These are phyloP conservation scores for Pestalotiopsis sp. DNA, from an alignment of 2,329 filamentous ascomycete species.

Conservation along the genomic window DNA sequence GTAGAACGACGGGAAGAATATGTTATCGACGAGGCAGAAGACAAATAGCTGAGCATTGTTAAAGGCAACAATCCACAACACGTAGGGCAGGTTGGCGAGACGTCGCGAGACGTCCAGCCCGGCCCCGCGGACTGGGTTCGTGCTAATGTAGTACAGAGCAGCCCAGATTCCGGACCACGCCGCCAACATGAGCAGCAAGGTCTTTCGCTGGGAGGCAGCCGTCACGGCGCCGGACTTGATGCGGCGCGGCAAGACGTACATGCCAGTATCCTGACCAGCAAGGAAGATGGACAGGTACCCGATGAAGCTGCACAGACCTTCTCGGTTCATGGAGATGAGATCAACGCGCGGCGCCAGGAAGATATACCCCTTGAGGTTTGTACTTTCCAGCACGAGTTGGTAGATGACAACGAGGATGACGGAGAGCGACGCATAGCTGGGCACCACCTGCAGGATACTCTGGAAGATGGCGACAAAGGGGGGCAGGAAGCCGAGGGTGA, in stretches of 20 bases:
- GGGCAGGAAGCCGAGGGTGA: constrained; percentile 85
- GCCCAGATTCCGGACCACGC: constrained; percentile 71
- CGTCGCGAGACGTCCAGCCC: constrained; percentile 81
- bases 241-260: constrained; percentile 72
- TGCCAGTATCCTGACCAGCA: constrained; percentile 81
- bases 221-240: constrained; percentile 44
- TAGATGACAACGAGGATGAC: constrained; percentile 71
- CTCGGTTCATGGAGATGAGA: constrained; percentile 85
- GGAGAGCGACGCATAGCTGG: constrained; percentile 77
- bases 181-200: constrained; percentile 65
- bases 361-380: constrained; percentile 79
- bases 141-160: constrained; percentile 69
- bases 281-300: constrained; percentile 96
- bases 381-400: constrained; percentile 75
- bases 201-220: constrained; percentile 51
- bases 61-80: constrained; percentile 90
- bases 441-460: constrained; percentile 67
- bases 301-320: constrained; percentile 92
- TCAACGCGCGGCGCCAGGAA: constrained; percentile 79
- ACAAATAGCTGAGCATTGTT: constrained; percentile 81
- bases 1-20: constrained; percentile 76
- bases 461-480: constrained; percentile 88
- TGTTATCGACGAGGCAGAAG: constrained; percentile 76
- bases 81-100: constrained; percentile 89
- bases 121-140: constrained; percentile 70